These are phyloP conservation scores for Singerocomus rubriflavus DNA, from an alignment of 1,284 basidiomycete species.

Conservation along the genomic window DNA sequence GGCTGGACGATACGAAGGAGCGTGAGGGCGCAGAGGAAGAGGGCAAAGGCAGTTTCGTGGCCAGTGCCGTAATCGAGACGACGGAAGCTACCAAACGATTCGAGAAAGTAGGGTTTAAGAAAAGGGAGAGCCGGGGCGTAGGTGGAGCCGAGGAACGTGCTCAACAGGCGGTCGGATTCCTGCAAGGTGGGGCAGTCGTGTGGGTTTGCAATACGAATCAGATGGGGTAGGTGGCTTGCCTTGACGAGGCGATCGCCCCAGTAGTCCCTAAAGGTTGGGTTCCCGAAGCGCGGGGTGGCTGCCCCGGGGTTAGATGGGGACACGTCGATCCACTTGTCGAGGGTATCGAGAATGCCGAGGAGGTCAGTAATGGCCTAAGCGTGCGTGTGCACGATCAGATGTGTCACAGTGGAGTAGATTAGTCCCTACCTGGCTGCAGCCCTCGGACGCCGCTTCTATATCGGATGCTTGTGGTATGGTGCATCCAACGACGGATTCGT, in stretches of 20 bases:
- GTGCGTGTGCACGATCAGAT: constrained; percentile 7
- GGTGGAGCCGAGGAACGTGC: constrained; percentile 45
- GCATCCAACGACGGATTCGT: constrained; percentile 68
- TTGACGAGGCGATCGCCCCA: constrained; percentile 83
- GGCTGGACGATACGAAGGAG: constrained; percentile 62
- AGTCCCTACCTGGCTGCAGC: constrained; percentile 20
- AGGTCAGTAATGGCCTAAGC: constrained; percentile 48
- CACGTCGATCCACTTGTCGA: constrained; percentile 79
- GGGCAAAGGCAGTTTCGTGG: constrained; percentile 86
- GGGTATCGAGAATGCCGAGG: constrained; percentile 60
- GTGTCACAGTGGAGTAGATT: neutral
- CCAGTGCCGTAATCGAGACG: constrained; percentile 97
- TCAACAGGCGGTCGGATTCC: constrained; percentile 61
- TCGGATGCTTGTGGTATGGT: constrained; percentile 38
- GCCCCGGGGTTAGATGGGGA: constrained; percentile 68
- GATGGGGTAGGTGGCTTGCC: constrained; percentile 43
- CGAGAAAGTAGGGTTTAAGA: constrained; percentile 73
- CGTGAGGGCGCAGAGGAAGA: constrained; percentile 72
- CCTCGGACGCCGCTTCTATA: constrained; percentile 8
- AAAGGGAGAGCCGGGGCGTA: constrained; percentile 52
- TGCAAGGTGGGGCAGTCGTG: constrained; percentile 30
- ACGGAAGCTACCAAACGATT: constrained; percentile 87
- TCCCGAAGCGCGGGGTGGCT: constrained; percentile 87
- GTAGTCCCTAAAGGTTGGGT: constrained; percentile 79
- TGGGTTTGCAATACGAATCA: neutral